Percentiles rank a stretch among this genome's conserved stretches.
Evolutionary conservation across 257 asterid genomes (phyloP).

Genomic region (Paraleonurus japonicus): DNA sequence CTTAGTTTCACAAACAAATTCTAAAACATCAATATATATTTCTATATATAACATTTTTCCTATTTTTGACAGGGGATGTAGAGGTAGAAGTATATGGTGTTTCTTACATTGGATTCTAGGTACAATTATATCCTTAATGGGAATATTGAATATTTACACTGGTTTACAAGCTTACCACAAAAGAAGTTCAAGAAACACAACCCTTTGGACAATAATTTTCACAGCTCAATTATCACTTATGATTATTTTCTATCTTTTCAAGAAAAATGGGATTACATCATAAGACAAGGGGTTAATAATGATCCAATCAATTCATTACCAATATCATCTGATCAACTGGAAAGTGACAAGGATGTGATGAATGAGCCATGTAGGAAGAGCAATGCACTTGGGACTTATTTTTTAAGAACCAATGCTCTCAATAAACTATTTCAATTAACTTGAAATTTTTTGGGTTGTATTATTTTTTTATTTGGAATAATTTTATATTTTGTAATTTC

Average conservation of each 20-base stretch:
- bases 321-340: conserved; percentile 27
- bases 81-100: conserved; percentile 57
- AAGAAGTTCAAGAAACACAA: conserved; percentile 52
- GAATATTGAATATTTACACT: conserved; percentile 58
- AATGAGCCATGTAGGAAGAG: conserved; percentile 56
- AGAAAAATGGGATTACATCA: conserved; percentile 82
- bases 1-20: too few species aligned
- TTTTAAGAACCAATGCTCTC: conserved; percentile 62
- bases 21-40: too few species aligned
- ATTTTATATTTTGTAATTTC: neutral
- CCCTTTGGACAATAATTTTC: conserved; percentile 60
- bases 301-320: conserved; percentile 10
- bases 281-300: conserved; percentile 47
- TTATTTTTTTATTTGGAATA: neutral
- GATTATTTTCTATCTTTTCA: conserved; percentile 70
- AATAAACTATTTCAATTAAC: conserved; percentile 70
- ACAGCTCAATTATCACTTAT: conserved; percentile 71
- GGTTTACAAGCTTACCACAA: conserved; percentile 63
- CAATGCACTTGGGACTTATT: conserved; percentile 72
- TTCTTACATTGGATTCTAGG: conserved; percentile 75
- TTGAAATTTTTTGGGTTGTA: conserved; percentile 21
- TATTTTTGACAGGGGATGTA: conserved; percentile 49
- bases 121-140: conserved; percentile 52
- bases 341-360: conserved; percentile 27
- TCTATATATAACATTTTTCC: too few species aligned